A percentile compares a stretch with the other conserved stretches of the same genome.
Conservation (phyloP, 1,284 basidiomycete species). For the Agroathelia rolfsii region DNA sequence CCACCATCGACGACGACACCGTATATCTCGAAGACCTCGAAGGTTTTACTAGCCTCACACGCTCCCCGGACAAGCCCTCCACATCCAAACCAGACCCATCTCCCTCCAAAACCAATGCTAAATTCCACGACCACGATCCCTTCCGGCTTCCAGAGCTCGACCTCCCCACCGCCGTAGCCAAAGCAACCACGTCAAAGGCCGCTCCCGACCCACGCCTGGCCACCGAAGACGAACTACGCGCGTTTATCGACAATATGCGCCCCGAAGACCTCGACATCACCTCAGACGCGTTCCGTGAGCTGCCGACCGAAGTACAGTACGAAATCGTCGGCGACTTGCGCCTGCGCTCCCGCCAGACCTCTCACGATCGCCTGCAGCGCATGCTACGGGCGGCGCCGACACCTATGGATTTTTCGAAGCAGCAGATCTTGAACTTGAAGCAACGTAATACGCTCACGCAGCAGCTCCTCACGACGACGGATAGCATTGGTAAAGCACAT, state of each 20-base stretch:
- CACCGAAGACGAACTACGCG: conserved; percentile 84
- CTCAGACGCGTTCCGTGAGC: conserved; percentile 82
- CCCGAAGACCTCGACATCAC: conserved; percentile 88
- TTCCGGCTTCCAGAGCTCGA: conserved; percentile 74
- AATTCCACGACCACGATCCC: conserved; percentile 74
- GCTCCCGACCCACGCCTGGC: conserved; percentile 84
- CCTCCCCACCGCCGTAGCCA: conserved; percentile 47
- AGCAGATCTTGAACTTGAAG: conserved; percentile 86
- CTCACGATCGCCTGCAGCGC: conserved; percentile 81
- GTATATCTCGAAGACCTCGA: conserved; percentile 86
- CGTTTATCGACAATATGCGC: conserved; percentile 88
- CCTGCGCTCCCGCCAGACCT: conserved; percentile 89
- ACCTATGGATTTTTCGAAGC: conserved; percentile 89
- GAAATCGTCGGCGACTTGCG: conserved; percentile 96
- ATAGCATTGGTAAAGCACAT: conserved; percentile 84
- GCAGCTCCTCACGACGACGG: conserved; percentile 89
- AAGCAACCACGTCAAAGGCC: conserved; percentile 42
- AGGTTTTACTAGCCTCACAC: conserved; percentile 40
- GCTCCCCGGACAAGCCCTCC: conserved; percentile 29
- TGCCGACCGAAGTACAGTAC: conserved; percentile 95
- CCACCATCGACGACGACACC: conserved; percentile 51
- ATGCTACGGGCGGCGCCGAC: conserved; percentile 82
- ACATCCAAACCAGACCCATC: conserved; percentile 29
- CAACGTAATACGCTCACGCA: conserved; percentile 91
- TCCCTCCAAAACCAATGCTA: conserved; percentile 42